Evolutionary conservation across 768 basidiomycete species (phyloP).

Genomic region (Tricholomella constricta): DNA sequence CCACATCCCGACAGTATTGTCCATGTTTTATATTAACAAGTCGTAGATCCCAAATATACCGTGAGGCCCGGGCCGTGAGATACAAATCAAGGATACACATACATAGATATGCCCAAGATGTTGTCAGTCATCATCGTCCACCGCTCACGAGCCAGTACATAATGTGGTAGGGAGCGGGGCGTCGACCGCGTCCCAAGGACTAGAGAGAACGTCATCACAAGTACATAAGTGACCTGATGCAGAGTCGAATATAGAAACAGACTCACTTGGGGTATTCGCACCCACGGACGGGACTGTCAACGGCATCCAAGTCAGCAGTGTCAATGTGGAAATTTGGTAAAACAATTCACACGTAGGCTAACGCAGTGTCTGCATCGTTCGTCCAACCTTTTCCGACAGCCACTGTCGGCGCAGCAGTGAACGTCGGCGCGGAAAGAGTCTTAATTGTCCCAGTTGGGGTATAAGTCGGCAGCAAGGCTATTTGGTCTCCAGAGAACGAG

Average conservation of each 20-base stretch:
- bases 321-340: not conserved
- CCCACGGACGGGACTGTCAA: constrained; percentile 50
- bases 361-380: constrained; percentile 62
- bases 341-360: constrained; percentile 51
- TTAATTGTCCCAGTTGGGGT: constrained; percentile 68
- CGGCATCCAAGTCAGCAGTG: constrained; percentile 5
- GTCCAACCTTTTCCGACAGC: constrained; percentile 76
- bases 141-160: constrained; percentile 33
- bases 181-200: constrained; percentile 60
- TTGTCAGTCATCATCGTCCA: not conserved
- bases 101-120: not conserved
- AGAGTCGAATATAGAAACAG: not conserved
- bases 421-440: constrained; percentile 64
- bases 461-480: constrained; percentile 64
- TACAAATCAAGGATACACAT: not conserved
- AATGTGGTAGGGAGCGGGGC: constrained; percentile 48
- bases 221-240: not conserved
- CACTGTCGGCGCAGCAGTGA: constrained; percentile 54
- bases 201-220: constrained; percentile 19
- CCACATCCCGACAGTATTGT: too few species aligned
- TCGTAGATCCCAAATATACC: too few species aligned
- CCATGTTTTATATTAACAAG: too few species aligned
- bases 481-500: constrained; percentile 52
- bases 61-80: too few species aligned
- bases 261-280: constrained; percentile 64